Conservation (phyloP, 192 early-diverging fungal genomes). For the Thoreauomyces humboldtii region DNA sequence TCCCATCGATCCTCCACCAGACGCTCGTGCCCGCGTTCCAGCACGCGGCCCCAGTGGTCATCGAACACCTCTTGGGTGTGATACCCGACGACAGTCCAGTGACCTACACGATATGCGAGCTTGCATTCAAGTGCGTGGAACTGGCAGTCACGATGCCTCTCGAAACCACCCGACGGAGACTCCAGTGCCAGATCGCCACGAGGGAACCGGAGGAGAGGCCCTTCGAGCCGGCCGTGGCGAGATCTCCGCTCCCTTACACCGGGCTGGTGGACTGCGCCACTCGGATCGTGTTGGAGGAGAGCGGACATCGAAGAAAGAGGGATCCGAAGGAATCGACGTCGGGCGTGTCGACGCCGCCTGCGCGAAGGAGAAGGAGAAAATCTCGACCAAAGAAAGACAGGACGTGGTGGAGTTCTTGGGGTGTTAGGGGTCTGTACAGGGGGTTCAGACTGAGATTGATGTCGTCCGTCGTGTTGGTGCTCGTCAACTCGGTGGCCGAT, state of each 20-base stretch:
- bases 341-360: not conserved
- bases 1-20: conserved; percentile 81
- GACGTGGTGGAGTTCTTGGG: conserved; percentile 29
- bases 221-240: conserved; percentile 40
- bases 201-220: conserved; percentile 17
- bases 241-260: conserved; percentile 44
- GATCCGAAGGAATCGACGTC: not conserved
- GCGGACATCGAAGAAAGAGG: conserved; percentile 21
- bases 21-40: conserved; percentile 70
- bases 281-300: conserved; percentile 50
- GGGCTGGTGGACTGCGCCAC: conserved; percentile 42
- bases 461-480: conserved; percentile 17
- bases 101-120: not conserved
- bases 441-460: conserved; percentile 41
- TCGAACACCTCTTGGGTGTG: not conserved
- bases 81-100: too few species aligned
- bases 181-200: conserved; percentile 69
- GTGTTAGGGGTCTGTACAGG: conserved; percentile 37
- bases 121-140: conserved; percentile 44
- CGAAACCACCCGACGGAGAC: conserved; percentile 78
- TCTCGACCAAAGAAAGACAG: conserved; percentile 1
- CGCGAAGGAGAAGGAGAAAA: not conserved
- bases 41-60: conserved; percentile 34
- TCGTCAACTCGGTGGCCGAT: conserved; percentile 6
- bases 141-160: conserved; percentile 77